These are phyloP conservation scores for Phytophthora vignae DNA, from an alignment of 352 stramenopile species.

Conservation along the genomic window DNA sequence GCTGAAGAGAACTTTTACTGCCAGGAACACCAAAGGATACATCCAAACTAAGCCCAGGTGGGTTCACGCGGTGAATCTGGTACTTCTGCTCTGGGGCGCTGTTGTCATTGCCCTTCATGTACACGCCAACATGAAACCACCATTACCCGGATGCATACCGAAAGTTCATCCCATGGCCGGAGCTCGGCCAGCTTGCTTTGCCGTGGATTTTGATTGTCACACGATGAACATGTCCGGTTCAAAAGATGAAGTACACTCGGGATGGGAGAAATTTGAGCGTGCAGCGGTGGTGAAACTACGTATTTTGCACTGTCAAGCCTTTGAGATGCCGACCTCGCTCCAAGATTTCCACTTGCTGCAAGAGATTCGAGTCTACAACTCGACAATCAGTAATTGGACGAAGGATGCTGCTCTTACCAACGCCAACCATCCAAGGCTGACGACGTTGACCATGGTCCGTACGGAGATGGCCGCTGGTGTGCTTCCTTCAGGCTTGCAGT, in stretches of 20 bases:
- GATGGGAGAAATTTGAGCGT: slow-evolving; percentile 35
- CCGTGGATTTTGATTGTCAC: slow-evolving; percentile 48
- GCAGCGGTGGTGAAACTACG: slow-evolving; percentile 24
- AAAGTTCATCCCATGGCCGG: slow-evolving; percentile 42
- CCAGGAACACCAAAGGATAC: not conserved
- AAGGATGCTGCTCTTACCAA: slow-evolving; percentile 35
- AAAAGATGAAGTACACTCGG: slow-evolving; percentile 2
- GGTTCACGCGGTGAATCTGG: slow-evolving; percentile 5
- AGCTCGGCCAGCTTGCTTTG: slow-evolving; percentile 34
- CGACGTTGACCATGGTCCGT: slow-evolving; percentile 35
- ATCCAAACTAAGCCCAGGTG: not conserved
- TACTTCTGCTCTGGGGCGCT: slow-evolving; percentile 26
- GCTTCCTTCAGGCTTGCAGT: slow-evolving; percentile 48
- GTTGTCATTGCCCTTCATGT: slow-evolving; percentile 30
- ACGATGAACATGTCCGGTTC: not conserved
- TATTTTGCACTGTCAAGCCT: slow-evolving; percentile 37
- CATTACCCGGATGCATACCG: slow-evolving; percentile 21
- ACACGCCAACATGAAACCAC: slow-evolving; percentile 7
- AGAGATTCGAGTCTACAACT: slow-evolving; percentile 46
- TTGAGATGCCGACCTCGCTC: slow-evolving; percentile 43
- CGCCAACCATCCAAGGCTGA: slow-evolving; percentile 38
- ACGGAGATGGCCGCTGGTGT: slow-evolving; percentile 31
- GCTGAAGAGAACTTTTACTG: not conserved
- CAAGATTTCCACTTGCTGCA: slow-evolving; percentile 41
- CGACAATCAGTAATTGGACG: slow-evolving; percentile 39